Evolutionary conservation across 2,329 filamentous ascomycete genomes (phyloP).

Genomic region (Calonectria montana): DNA sequence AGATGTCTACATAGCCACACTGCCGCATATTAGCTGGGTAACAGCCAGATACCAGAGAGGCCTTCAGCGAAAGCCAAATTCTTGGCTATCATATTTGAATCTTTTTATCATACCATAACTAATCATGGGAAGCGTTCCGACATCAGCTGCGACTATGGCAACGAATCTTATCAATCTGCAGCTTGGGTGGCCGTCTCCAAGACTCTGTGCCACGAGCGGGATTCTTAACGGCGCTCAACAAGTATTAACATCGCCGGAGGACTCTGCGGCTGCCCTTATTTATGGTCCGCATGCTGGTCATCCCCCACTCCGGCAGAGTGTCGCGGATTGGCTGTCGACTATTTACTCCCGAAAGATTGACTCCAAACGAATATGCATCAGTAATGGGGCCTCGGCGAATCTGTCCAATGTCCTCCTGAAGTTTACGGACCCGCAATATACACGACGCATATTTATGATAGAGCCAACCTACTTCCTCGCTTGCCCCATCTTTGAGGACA

Average conservation of each 20-base stretch:
- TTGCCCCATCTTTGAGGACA: conserved; percentile 72
- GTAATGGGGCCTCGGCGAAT: conserved; percentile 29
- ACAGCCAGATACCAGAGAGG: neutral
- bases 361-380: conserved; percentile 24
- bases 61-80: neutral
- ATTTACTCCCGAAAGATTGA: conserved; percentile 3
- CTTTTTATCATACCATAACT: neutral
- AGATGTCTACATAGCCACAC: neutral
- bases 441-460: conserved; percentile 71
- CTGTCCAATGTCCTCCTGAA: conserved; percentile 21
- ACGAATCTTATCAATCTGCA: conserved; percentile 10
- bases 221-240: neutral
- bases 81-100: neutral
- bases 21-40: neutral
- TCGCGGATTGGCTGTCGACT: conserved; percentile 26
- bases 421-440: conserved; percentile 72
- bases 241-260: neutral
- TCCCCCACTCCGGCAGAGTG: conserved; percentile 23
- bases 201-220: neutral
- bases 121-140: neutral
- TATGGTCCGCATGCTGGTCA: conserved; percentile 32
- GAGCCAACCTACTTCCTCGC: conserved; percentile 72
- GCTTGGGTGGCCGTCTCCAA: conserved; percentile 5
- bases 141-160: neutral
- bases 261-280: conserved; percentile 24